phyloP scores from a whole-genome alignment of 768 basidiomycete species.

The Trametes cinnabarina region DNA sequence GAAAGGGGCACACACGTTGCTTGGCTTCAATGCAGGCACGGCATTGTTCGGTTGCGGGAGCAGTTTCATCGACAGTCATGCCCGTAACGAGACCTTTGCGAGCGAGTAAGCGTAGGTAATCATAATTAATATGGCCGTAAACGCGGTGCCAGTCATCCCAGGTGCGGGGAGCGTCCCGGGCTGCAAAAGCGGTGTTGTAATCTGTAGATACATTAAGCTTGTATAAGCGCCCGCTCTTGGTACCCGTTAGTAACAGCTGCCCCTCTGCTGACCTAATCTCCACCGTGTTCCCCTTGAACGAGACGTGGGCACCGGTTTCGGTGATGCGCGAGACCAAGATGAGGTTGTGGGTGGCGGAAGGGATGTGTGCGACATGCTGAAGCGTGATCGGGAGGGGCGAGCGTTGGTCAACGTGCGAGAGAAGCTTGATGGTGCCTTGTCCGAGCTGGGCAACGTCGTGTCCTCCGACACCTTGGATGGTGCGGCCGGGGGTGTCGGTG shows the following conservation, averaged over 20 bases:
- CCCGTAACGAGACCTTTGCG: constrained; percentile 13
- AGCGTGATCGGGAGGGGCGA: constrained; percentile 15
- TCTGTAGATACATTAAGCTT: not conserved
- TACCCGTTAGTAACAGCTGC: not conserved
- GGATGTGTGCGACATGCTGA: constrained; percentile 10
- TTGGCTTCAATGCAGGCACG: constrained; percentile 24
- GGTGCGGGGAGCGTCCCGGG: not conserved
- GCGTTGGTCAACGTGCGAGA: not conserved
- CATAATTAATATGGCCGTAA: constrained; percentile 17
- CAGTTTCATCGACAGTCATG: constrained; percentile 9
- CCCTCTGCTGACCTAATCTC: not conserved
- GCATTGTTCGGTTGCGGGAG: constrained; percentile 8
- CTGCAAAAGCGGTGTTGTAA: not conserved
- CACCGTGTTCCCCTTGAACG: not conserved
- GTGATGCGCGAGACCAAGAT: constrained; percentile 15
- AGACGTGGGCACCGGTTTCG: not conserved
- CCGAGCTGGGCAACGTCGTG: constrained; percentile 9
- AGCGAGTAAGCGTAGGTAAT: constrained; percentile 1
- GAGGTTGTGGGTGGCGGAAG: constrained; percentile 16
- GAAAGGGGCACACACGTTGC: constrained; percentile 9
- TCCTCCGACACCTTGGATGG: constrained; percentile 10
- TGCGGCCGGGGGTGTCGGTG: constrained; percentile 2
- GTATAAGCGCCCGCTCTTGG: constrained; percentile 2
- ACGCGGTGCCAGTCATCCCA: constrained; percentile 20
- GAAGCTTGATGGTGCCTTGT: not conserved